Evolutionary conservation across 371 early-diverging fungal genomes (phyloP).

Genomic region (Capillidium rhysosporum): DNA sequence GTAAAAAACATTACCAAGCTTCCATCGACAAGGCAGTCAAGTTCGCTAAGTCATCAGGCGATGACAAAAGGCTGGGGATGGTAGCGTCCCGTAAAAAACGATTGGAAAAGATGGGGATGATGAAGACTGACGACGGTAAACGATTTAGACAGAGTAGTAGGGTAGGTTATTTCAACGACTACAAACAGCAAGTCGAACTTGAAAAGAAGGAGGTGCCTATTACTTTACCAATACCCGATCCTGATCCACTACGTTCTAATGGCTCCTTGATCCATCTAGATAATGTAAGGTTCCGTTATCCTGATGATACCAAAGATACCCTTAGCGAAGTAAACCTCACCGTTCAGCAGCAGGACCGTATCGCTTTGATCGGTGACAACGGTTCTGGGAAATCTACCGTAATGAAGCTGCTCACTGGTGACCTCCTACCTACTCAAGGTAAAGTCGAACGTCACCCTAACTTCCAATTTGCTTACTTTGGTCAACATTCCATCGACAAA

Average conservation of each 20-base stretch:
- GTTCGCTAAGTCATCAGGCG: conserved; percentile 44
- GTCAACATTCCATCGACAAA: conserved; percentile 57
- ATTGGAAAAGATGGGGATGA: conserved; percentile 35
- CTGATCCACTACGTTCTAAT: conserved; percentile 28
- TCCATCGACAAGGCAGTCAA: conserved; percentile 39
- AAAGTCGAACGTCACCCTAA: conserved; percentile 29
- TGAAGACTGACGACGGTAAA: conserved; percentile 37
- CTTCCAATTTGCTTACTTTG: conserved; percentile 49
- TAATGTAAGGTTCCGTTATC: conserved; percentile 34
- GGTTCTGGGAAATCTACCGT: conserved; percentile 73
- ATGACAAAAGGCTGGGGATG: conserved; percentile 52
- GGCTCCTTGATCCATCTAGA: conserved; percentile 41
- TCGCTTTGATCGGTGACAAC: conserved; percentile 57
- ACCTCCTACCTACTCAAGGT: conserved; percentile 28
- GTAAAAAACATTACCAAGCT: conserved; percentile 29
- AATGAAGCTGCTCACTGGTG: conserved; percentile 42
- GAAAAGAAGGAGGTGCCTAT: conserved; percentile 29
- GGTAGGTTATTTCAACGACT: conserved; percentile 25
- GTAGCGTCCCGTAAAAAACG: conserved; percentile 51
- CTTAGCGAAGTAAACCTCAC: conserved; percentile 29
- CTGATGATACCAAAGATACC: conserved; percentile 13
- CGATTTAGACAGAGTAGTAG: conserved; percentile 40
- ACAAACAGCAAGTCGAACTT: conserved; percentile 28
- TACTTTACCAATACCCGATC: conserved; percentile 29
- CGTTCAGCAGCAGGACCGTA: conserved; percentile 29